A percentile compares a stretch with the other conserved stretches of the same genome.
Evolutionary conservation across 495 filamentous ascomycete species (phyloP).

Genomic region (Hypoxylon cercidicola): DNA sequence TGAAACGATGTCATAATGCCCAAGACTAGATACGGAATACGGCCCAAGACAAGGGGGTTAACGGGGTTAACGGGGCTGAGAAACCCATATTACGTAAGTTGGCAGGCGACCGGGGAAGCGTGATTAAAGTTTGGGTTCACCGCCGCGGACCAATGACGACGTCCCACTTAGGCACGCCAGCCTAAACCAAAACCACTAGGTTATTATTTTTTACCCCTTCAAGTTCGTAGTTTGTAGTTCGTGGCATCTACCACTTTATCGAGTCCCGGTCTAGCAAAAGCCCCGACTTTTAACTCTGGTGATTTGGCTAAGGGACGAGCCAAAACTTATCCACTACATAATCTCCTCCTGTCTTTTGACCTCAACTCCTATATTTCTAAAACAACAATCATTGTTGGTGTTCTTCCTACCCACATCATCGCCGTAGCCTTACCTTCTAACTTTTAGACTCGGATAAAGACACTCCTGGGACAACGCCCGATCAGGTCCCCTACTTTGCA

Average conservation of each 20-base stretch:
- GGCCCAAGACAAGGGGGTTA: neutral
- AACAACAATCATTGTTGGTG: constrained; percentile 25
- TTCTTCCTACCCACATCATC: constrained; percentile 4
- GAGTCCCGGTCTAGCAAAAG: constrained; percentile 24
- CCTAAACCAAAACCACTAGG: constrained; percentile 26
- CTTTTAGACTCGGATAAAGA: constrained; percentile 15
- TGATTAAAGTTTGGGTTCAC: constrained; percentile 41
- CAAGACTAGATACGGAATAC: neutral
- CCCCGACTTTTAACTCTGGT: constrained; percentile 29
- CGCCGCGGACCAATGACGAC: constrained; percentile 42
- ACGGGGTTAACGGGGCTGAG: neutral
- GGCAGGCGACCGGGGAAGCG: constrained; percentile 18
- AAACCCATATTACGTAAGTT: constrained; percentile 24
- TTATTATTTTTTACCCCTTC: constrained; percentile 25
- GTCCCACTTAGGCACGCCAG: constrained; percentile 39
- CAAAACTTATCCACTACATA: constrained; percentile 28
- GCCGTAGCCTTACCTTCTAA: neutral
- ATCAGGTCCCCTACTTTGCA: constrained; percentile 5
- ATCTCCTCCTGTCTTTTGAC: constrained; percentile 16
- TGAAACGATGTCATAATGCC: neutral
- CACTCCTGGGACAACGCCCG: constrained; percentile 5
- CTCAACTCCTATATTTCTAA: constrained; percentile 15
- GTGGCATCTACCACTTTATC: constrained; percentile 21
- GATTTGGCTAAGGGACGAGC: constrained; percentile 23
- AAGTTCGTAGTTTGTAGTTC: neutral